Evolutionary conservation across 768 basidiomycete species (phyloP), one percentile per base, ranked within the genome.

Genomic region (Leccinum longicurvipes): DNA sequence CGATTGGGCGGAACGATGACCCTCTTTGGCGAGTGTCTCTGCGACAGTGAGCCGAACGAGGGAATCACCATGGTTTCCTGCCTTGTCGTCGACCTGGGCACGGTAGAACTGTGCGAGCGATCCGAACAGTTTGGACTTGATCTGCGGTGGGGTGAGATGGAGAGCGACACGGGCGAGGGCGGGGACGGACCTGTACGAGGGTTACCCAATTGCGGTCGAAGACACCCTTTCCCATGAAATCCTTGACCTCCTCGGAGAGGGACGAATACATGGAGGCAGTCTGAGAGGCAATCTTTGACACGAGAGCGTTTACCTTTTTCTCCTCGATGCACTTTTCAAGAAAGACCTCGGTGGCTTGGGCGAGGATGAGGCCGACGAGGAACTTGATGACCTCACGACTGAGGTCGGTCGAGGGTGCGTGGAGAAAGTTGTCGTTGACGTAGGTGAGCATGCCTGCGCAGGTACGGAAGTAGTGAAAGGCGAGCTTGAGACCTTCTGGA

Each of bases 341-440:
- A 69, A 98, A 97, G 34, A 98, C 89, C 69, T 98, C 96, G 0
- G 91, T 93, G 1, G 95, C 94, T 72, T 98, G 96, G 0, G 92
- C 93, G 15, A 92, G 77, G 67, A 94, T 93, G 62, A 96, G 57
- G n/a, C 83, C 83, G 2, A 93, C 85, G 36, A 97, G 78, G 62
- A 96, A 91, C 72, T 96, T 95, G 78, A 99, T 82, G 53, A 98
- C 92, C 57, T 98, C 96, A 19, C 93, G 81, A 65, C 87, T 89
- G 45, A 98, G 82, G 74, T 98, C 97, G 2, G 92, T 97, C 21
- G 91, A 93, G 0, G 97, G 97, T 0, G 96, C 97, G 65, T 99
- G 97, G 0, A 99, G 77, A 72, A 99, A 99, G 81, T 99, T 98
- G 73, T 99, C 97, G 75, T 98, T 98, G 77, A 99, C 94, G 71